Evolutionary conservation across 2,329 filamentous ascomycete species (phyloP), one percentile per base, ranked within the genome.

Genomic region (Colletotrichum eremochloae): DNA sequence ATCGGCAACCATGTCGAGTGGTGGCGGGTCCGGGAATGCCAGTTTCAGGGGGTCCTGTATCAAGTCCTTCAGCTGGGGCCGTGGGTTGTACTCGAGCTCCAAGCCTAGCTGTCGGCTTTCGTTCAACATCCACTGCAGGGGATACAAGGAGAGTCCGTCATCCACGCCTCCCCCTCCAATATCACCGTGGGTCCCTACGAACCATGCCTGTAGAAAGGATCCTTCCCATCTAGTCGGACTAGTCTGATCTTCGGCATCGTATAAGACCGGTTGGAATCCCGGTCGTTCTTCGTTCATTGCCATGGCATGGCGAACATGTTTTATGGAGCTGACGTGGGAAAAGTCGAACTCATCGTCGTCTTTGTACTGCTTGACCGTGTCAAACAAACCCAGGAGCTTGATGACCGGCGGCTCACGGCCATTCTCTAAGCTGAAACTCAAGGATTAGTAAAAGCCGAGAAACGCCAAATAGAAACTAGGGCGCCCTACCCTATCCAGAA

Each of bases 121-220:
- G 14, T 81, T 71, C 40, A 84, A 69, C 76, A 84, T 83, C 82
- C 82, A 84, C 71, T 84, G 82, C 1, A 84, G 71, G 5, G 83
- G 82, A 72, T 84, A 84, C 3, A 84, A 75, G 5, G 81, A 80
- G 6, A 84, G 74, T 3, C 82, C 82, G 63, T 82, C 81, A 5
- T 81, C 76, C 36, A 74, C 75, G 3, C 79, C 74, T 1, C 79
- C 78, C 3, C 82, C 82, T 5, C 81, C 81, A 36, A 84, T 77
- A 60, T 84, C 82, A 8, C 74, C 75, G 63, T 83, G 79, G 1
- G 76, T 78, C 5, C 82, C 82, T 3, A 82, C 78, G 71, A 84
- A 84, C 81, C 80, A 82, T 2, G 82, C 82, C 71, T 84, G 79
- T 9, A 83, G 65, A 9, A 81, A 76, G 14, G 77, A 81, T 20